phyloP scores from a whole-genome alignment of 805 yeast species.

The Saturnispora mendoncae region DNA sequence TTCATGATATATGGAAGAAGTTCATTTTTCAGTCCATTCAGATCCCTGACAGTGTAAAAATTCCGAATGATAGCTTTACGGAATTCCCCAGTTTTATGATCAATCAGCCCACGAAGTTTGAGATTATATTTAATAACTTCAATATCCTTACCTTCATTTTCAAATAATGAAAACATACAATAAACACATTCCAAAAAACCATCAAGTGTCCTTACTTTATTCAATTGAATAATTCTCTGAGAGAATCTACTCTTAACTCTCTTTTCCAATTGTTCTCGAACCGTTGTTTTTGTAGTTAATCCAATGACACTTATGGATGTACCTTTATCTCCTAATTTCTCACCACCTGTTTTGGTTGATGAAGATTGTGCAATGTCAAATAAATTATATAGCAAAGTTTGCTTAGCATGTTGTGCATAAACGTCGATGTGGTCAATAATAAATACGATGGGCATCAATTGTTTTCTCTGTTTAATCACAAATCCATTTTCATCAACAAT shows the following conservation, averaged over 20 bases:
- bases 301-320: constrained; percentile 80
- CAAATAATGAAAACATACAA: constrained; percentile 19
- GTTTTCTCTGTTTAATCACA: constrained; percentile 17
- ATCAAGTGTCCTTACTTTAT: constrained; percentile 39
- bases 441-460: constrained; percentile 54
- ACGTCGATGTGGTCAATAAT: constrained; percentile 79
- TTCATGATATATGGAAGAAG: constrained; percentile 33
- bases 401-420: constrained; percentile 64
- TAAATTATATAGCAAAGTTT: constrained; percentile 76
- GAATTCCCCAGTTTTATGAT: constrained; percentile 23
- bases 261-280: constrained; percentile 78
- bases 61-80: constrained; percentile 34
- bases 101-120: constrained; percentile 25
- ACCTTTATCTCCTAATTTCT: constrained; percentile 22
- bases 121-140: constrained; percentile 25
- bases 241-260: constrained; percentile 86
- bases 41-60: constrained; percentile 51
- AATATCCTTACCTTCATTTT: constrained; percentile 12
- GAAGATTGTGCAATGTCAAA: constrained; percentile 72
- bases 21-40: constrained; percentile 40
- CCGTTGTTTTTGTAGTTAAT: constrained; percentile 60
- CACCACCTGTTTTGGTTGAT: constrained; percentile 21
- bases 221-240: constrained; percentile 60
- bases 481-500: constrained; percentile 17
- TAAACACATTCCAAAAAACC: constrained; percentile 43